Base-by-base conservation (phyloP, 2,329 filamentous ascomycete genomes). In the Lachnum nothofagi region DNA sequence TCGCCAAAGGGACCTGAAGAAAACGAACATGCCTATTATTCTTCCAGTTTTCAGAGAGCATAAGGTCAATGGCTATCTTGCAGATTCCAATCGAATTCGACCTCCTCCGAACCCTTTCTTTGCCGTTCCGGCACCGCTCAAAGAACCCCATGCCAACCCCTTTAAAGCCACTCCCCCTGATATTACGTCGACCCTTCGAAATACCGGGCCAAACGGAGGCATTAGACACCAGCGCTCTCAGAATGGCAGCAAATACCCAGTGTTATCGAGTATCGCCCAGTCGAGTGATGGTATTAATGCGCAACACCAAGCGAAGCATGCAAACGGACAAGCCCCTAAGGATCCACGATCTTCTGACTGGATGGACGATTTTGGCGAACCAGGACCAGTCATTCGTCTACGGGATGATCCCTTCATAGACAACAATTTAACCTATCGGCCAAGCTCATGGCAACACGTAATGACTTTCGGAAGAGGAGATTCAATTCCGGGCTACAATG, bases 51-150 rank as follows among this genome's bases (percentile, higher is more conserved):
- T 52, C 23, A 49, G 54, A 31, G 54, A 59, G 23, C 56, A 63
- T 29, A 60, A 60, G 34, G 52, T 65, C 22, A 64, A 65, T 42
- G 63, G 62, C 1, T 63, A 62, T 46, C 53, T 60, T 19, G 51
- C 60, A 44, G 56, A 65, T 48, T 63, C 62, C 14, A 60, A 43
- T 14, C 45, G 61, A 27, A 46, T 51, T 31, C 49, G 52, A 2
- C 56, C 56, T 19, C 52, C 48, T 5, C 50, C 39, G 1, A 49
- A 48, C 22, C 48, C 42, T 12, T 43, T 46, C 8, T 47, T 50
- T 37, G 52, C 38, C 22, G 44, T 35, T 22, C 62, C 59, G 17
- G 42, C 41, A 31, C 60, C 61, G 6, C 46, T 64, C 3, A 25
- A 29, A 3, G 51, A 42, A 16, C n/a, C 48, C 17, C 62, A 65